Base-by-base conservation (phyloP, 495 filamentous ascomycete species). In the Lasiosphaeris hirsuta region DNA sequence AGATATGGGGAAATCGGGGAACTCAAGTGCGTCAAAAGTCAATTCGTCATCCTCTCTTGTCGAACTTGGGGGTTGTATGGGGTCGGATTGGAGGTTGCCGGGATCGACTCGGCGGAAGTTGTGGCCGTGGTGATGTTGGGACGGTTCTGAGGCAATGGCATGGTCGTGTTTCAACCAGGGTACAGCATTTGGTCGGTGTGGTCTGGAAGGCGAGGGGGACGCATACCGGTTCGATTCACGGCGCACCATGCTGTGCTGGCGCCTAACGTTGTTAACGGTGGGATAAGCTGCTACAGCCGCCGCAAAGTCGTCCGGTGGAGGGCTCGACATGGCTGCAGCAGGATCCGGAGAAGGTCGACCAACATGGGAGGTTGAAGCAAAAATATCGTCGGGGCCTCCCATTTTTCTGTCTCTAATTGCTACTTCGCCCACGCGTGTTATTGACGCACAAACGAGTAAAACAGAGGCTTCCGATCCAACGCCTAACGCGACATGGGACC, bases 111-210 rank as follows among this genome's bases (percentile, higher is more conserved):
- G 52, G 54, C 51, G 18, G 47, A 47, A 48, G 59, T 51, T 46
- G 35, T 51, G 45, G 60, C 60, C 34, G 62, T 57, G 56, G 61
- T 61, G 39, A 46, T 59, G 47, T 44, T 72, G 68, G 57, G 63
- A 61, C 51, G 51, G 13, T 44, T 57, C 37, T 40, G 63, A 47
- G 35, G 60, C 48, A 57, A 55, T 42, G 33, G 44, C 50, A 39
- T 59, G 56, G 55, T 62, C 60, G 49, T 66, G 63, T 70, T 66
- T 64, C 65, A 60, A 56, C 69, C 67, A 62, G 58, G 67, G 67
- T 61, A 57, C 59, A 48, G 40, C 51, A 47, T 49, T 64, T 41
- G 63, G 64, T 49, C 50, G 58, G 33, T 56, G 61, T 19, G 51
- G 66, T 61, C 47, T 61, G 58, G 55, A 54, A 30, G 60, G 57